These are phyloP conservation scores for Clarireedia paspali DNA, from an alignment of 2,329 filamentous ascomycete genomes.

Conservation along the genomic window DNA sequence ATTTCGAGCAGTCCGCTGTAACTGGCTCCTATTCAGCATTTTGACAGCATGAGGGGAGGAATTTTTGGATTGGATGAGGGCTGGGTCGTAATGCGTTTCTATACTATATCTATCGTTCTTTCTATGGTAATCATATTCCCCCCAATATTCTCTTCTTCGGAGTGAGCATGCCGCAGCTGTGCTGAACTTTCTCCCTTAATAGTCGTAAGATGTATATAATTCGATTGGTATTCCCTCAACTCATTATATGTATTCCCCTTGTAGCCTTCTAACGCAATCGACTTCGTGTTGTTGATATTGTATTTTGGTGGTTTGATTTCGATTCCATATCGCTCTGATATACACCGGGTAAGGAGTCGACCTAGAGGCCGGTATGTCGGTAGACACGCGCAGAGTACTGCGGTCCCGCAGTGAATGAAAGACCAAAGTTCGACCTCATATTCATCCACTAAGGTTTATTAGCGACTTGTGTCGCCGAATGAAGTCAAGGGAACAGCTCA, in stretches of 20 bases:
- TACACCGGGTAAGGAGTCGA: neutral
- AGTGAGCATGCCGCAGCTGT: neutral
- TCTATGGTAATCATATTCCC: neutral
- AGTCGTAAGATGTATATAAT: neutral
- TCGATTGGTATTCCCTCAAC: neutral
- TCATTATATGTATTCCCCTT: neutral
- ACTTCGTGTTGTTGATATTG: neutral
- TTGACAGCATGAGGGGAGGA: too few species aligned
- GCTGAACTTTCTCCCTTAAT: neutral
- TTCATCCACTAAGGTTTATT: neutral
- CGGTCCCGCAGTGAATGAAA: neutral
- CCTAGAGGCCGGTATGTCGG: neutral
- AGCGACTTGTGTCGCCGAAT: neutral
- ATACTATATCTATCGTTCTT: neutral
- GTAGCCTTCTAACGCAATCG: neutral
- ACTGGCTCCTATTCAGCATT: too few species aligned
- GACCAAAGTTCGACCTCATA: neutral
- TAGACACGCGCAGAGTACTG: neutral
- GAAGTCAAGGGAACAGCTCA: neutral
- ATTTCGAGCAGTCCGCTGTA: too few species aligned
- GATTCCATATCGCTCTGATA: neutral
- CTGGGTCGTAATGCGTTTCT: neutral
- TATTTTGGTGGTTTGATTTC: neutral
- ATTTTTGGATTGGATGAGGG: too few species aligned
- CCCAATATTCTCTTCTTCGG: neutral